Conservation (phyloP, 1,284 basidiomycete genomes). For the Cryptococcus wingfieldii region DNA sequence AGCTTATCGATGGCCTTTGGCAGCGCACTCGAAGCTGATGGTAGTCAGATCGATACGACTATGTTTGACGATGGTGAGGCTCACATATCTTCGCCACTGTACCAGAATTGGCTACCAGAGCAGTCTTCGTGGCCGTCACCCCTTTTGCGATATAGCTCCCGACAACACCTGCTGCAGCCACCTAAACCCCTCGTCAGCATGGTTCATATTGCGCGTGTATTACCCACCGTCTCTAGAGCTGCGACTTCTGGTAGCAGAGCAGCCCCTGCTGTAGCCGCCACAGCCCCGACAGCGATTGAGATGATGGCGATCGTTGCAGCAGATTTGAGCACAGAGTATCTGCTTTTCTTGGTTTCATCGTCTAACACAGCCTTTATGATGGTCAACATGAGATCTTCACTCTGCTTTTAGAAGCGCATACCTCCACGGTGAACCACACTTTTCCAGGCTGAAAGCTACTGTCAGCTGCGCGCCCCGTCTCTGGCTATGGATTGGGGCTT, state of each 20-base stretch:
- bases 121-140: conserved; percentile 27
- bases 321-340: conserved; percentile 40
- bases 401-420: not conserved
- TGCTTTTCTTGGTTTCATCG: conserved; percentile 32
- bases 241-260: conserved; percentile 34
- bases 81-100: conserved; percentile 35
- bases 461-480: not conserved
- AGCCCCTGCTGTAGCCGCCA: conserved; percentile 38
- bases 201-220: not conserved
- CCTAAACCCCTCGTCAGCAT: not conserved
- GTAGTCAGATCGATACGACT: not conserved
- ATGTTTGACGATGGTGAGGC: conserved; percentile 3
- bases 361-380: conserved; percentile 27
- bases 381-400: not conserved
- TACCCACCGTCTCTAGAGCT: conserved; percentile 24
- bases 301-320: conserved; percentile 43
- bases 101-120: conserved; percentile 31
- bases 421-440: conserved; percentile 45
- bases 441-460: conserved; percentile 29
- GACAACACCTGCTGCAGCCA: conserved; percentile 18
- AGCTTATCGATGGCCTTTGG: conserved; percentile 37
- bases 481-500: not conserved
- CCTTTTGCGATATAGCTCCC: conserved; percentile 29
- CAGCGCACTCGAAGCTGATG: conserved; percentile 29
- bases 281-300: conserved; percentile 34